phyloP scores from a whole-genome alignment of 805 yeast species.

The Jamesozyma gamospora region DNA sequence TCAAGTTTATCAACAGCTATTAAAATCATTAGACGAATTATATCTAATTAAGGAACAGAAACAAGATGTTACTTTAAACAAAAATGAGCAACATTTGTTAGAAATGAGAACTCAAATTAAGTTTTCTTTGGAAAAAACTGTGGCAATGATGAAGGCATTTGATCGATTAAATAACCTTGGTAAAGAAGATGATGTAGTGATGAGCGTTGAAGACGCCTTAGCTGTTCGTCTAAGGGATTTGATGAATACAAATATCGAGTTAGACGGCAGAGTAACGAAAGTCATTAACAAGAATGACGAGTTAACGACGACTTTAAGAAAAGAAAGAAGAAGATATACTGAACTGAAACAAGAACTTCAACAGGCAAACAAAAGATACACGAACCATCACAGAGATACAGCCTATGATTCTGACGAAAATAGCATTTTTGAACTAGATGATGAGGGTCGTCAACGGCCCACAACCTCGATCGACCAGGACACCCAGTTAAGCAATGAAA shows the following conservation, averaged over 20 bases:
- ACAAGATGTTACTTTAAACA: background rate
- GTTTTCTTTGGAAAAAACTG: slow-evolving; percentile 17
- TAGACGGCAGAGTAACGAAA: slow-evolving; percentile 10
- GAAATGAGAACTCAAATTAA: slow-evolving; percentile 16
- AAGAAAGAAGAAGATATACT: slow-evolving; percentile 3
- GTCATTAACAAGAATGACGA: slow-evolving; percentile 1
- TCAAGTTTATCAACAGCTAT: slow-evolving; percentile 25
- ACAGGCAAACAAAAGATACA: background rate
- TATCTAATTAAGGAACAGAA: slow-evolving; percentile 14
- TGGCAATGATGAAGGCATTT: slow-evolving; percentile 13
- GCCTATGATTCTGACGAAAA: too few relatives aligned
- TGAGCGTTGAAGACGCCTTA: slow-evolving; percentile 10
- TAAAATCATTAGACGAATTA: slow-evolving; percentile 28
- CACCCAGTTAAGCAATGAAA: slow-evolving; percentile 6
- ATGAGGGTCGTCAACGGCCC: too few relatives aligned
- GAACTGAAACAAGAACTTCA: slow-evolving; percentile 1
- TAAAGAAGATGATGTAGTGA: background rate
- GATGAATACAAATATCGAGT: slow-evolving; percentile 12
- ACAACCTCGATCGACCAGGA: slow-evolving; percentile 1
- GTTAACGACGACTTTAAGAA: slow-evolving; percentile 2
- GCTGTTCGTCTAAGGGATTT: slow-evolving; percentile 10
- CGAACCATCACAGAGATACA: background rate
- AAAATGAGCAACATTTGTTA: slow-evolving; percentile 3
- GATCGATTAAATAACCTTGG: slow-evolving; percentile 7
- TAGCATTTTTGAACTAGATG: background rate